These are phyloP conservation scores for Clavispora fructus DNA, from an alignment of 805 yeast genomes.

Conservation along the genomic window DNA sequence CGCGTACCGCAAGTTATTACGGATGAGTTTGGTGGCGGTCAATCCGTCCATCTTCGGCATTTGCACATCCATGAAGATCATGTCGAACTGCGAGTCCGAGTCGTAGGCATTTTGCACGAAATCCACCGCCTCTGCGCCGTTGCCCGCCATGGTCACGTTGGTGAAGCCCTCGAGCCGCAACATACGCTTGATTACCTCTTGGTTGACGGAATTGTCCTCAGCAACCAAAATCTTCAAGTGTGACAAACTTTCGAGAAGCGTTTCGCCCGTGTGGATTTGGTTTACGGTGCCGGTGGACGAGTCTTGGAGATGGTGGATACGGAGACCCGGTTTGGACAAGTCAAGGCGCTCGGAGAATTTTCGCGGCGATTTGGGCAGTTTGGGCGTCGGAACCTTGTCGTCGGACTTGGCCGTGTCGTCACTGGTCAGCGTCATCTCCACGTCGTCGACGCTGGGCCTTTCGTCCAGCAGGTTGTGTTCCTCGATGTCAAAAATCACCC, in stretches of 20 bases:
- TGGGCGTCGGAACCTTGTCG: not conserved
- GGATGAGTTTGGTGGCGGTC: constrained; percentile 69
- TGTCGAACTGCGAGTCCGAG: constrained; percentile 46
- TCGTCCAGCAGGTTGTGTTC: not conserved
- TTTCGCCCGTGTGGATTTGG: constrained; percentile 9
- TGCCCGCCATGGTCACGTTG: constrained; percentile 73
- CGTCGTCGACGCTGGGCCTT: not conserved
- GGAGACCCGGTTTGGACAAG: constrained; percentile 7
- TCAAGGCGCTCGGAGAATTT: constrained; percentile 9
- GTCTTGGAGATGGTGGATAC: not conserved
- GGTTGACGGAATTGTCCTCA: constrained; percentile 91
- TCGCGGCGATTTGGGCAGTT: not conserved
- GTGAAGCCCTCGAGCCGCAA: constrained; percentile 73
- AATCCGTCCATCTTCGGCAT: constrained; percentile 95
- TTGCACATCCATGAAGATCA: constrained; percentile 94
- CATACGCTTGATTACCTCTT: constrained; percentile 90
- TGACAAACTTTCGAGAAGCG: constrained; percentile 22
- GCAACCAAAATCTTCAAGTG: constrained; percentile 68
- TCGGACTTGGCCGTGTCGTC: not conserved
- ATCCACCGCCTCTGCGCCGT: constrained; percentile 85
- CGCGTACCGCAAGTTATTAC: constrained; percentile 53
- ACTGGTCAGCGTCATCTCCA: not conserved
- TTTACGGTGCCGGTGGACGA: constrained; percentile 14
- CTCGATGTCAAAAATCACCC: constrained; percentile 36
- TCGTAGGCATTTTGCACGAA: constrained; percentile 47